These are phyloP conservation scores for Phytopythium boreale DNA, from an alignment of 352 stramenopile genomes.

Conservation along the genomic window DNA sequence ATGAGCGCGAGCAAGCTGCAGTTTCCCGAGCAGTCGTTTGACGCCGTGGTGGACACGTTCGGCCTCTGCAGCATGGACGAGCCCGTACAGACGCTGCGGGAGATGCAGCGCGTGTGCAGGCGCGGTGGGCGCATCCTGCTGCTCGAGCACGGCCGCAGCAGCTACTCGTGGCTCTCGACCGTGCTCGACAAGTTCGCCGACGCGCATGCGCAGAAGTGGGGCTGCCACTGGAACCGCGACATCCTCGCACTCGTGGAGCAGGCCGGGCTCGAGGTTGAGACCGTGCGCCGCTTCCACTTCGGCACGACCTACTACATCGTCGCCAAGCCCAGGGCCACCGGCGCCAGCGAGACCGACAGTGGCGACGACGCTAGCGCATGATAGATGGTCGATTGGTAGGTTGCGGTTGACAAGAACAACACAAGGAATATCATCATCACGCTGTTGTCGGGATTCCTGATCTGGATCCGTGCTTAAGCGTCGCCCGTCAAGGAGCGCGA, in stretches of 20 bases:
- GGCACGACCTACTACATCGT: conserved; percentile 93
- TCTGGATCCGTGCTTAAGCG: background rate
- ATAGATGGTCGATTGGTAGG: background rate
- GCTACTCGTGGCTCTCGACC: conserved; percentile 87
- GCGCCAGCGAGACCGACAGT: background rate
- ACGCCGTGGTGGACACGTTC: conserved; percentile 97
- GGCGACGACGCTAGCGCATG: background rate
- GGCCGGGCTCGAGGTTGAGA: conserved; percentile 85
- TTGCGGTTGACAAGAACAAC: background rate
- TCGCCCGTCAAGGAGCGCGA: background rate
- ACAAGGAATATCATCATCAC: background rate
- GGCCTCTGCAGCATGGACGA: conserved; percentile 96
- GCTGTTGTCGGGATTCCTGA: too few species aligned
- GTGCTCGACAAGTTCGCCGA: conserved; percentile 93
- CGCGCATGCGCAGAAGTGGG: conserved; percentile 92
- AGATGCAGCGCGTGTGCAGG: conserved; percentile 95
- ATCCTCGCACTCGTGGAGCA: conserved; percentile 87
- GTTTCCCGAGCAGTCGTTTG: conserved; percentile 84
- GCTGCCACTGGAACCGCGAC: conserved; percentile 96
- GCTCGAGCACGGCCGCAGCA: conserved; percentile 93
- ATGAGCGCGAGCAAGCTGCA: conserved; percentile 56
- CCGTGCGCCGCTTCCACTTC: conserved; percentile 92
- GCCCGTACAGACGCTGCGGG: conserved; percentile 81
- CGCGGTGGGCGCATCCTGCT: conserved; percentile 86
- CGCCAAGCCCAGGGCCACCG: conserved; percentile 29